Evolutionary conservation across 176 grass and related monocot species (phyloP).

Genomic region (Bonia amplexicaulis): DNA sequence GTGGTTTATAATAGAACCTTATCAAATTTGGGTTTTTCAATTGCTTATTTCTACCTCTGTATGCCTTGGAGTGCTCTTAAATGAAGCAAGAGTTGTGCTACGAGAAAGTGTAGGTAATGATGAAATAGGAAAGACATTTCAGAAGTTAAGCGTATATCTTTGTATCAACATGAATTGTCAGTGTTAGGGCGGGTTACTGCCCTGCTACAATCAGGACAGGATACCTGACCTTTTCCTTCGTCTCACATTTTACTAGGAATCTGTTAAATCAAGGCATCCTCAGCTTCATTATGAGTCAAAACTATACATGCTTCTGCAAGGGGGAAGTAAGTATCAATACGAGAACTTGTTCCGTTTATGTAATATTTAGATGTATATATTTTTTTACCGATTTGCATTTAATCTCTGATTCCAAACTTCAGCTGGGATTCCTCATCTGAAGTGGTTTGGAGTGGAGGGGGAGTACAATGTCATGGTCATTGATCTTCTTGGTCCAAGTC

Average conservation of each 20-base stretch:
- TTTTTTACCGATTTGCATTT: constrained; percentile 16
- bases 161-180: neutral
- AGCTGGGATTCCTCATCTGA: constrained; percentile 82
- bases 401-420: constrained; percentile 24
- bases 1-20: neutral
- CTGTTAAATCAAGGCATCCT: constrained; percentile 90
- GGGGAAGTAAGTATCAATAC: constrained; percentile 65
- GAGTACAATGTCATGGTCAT: constrained; percentile 97
- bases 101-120: neutral
- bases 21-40: neutral
- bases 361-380: neutral
- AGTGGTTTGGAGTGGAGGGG: constrained; percentile 86
- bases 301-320: constrained; percentile 91
- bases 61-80: constrained; percentile 11
- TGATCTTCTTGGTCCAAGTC: constrained; percentile 89
- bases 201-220: constrained; percentile 12
- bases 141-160: constrained; percentile 7
- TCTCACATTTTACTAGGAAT: constrained; percentile 58
- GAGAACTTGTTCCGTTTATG: neutral
- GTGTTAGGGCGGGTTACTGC: neutral
- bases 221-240: neutral
- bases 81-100: neutral
- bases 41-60: neutral
- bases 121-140: neutral
- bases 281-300: constrained; percentile 93